A percentile compares a stretch with the other conserved stretches of the same genome.
Conservation (phyloP, 148 eudicot species). For the Persicaria maculosa region DNA sequence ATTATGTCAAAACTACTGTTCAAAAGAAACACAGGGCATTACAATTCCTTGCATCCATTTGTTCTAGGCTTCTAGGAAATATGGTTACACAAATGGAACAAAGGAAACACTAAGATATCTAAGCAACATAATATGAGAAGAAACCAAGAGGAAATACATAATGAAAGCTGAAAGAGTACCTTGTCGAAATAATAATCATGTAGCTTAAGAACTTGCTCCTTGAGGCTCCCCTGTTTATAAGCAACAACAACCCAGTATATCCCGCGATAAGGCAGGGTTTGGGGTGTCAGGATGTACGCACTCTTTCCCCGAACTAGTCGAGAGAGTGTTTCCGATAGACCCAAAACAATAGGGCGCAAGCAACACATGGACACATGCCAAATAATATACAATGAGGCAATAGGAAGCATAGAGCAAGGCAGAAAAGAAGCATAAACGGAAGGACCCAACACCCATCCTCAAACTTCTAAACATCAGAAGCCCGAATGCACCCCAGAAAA, state of each 20-base stretch:
- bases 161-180: slow-evolving; percentile 31
- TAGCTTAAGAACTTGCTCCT: slow-evolving; percentile 81
- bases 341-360: too few relatives aligned
- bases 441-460: too few relatives aligned
- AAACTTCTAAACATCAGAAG: too few relatives aligned
- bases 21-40: background rate
- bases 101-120: background rate
- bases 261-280: too few relatives aligned
- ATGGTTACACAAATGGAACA: background rate
- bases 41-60: background rate
- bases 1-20: too few relatives aligned
- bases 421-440: too few relatives aligned
- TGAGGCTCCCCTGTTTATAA: slow-evolving; percentile 69
- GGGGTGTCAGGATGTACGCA: too few relatives aligned
- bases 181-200: slow-evolving; percentile 72
- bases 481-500: too few relatives aligned
- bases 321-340: too few relatives aligned
- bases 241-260: background rate
- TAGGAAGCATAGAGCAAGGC: background rate
- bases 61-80: background rate
- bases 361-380: too few relatives aligned
- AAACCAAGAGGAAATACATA: background rate
- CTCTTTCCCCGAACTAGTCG: too few relatives aligned
- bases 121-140: too few relatives aligned
- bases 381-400: background rate